Conservation (phyloP, 371 early-diverging fungal species). For the Dichotomocladium elegans region DNA sequence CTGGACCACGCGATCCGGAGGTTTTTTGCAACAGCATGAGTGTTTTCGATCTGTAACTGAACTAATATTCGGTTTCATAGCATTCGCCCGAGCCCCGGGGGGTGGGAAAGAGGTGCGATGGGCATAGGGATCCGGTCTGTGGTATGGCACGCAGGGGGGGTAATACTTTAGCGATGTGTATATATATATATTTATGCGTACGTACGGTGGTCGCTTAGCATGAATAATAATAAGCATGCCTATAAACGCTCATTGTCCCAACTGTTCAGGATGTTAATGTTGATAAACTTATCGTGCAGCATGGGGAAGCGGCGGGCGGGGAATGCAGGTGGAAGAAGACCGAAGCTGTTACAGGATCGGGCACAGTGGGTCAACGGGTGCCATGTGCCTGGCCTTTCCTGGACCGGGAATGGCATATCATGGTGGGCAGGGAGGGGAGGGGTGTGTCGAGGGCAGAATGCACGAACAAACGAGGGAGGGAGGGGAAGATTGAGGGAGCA, state of each 20-base stretch:
- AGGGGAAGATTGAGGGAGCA: too few relatives aligned
- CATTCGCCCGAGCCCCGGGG: constrained; percentile 83
- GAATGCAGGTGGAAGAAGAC: constrained; percentile 31
- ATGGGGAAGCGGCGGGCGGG: constrained; percentile 27
- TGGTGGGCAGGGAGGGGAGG: too few relatives aligned
- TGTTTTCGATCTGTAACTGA: constrained; percentile 80
- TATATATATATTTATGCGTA: background rate
- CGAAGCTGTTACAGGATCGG: constrained; percentile 28
- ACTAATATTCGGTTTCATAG: too few relatives aligned
- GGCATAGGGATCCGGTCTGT: constrained; percentile 48
- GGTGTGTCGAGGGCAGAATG: too few relatives aligned
- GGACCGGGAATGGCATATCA: background rate
- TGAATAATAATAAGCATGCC: too few relatives aligned
- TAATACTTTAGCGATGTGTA: constrained; percentile 8
- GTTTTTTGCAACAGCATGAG: constrained; percentile 91
- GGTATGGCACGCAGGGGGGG: constrained; percentile 29
- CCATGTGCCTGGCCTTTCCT: background rate
- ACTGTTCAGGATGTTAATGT: background rate
- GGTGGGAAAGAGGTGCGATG: constrained; percentile 58
- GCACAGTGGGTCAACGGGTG: background rate
- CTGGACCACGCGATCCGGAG: constrained; percentile 80
- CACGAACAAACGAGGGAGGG: too few relatives aligned
- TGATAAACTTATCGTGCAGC: constrained; percentile 29
- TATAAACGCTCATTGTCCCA: background rate
- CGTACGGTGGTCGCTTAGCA: too few relatives aligned